Base-by-base conservation (phyloP, 805 yeast species). In the Brettanomyces sp. region DNA sequence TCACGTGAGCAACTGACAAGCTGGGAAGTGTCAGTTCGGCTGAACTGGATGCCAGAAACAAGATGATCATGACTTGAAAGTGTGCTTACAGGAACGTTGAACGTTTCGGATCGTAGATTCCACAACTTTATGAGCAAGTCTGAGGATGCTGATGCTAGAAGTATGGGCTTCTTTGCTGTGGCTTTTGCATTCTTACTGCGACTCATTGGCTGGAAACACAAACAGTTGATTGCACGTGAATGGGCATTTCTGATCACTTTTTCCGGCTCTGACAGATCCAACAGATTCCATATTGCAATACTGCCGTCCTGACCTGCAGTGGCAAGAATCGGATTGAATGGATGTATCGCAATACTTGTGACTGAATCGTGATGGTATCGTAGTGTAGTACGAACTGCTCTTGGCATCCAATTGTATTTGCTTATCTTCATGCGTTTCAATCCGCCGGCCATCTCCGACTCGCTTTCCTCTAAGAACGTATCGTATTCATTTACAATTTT, bases 41-140 rank as follows among this genome's bases (percentile, higher is more conserved):
- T 71, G 57, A 84, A 81, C 12, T 67, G 65, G 6, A 86, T 67
- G 0, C 77, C 66, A 0, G 95, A 85, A 0, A 90, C 79, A 1
- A 93, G 77, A 59, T 90, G 96, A 49, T 88, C 95, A 64, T 90
- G 98, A 11, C 96, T 96, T 0, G 80, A 65, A 22, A 90, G 63
- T 1, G 88, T 79, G 35, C 87, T 70, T 1, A 77, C 58, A 40
- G 82, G 59, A 2, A 60, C 55, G 4, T 23, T 22, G 21, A 49
- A 41, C 22, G 49, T 45, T 5, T 49, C 51, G 8, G 52, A 36
- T 6, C 48, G 28, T 13, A 77, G 70, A 55, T 80, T 83, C 93
- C 95, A 89, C 3, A 88, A 63, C 57, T 85, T 84, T 45, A 88
- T 75, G 6, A 51, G 54, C 41, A 77, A 59, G 55, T 77, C 82